Evolutionary conservation across 1,284 basidiomycete species (phyloP).

Genomic region (Irpex sp.): DNA sequence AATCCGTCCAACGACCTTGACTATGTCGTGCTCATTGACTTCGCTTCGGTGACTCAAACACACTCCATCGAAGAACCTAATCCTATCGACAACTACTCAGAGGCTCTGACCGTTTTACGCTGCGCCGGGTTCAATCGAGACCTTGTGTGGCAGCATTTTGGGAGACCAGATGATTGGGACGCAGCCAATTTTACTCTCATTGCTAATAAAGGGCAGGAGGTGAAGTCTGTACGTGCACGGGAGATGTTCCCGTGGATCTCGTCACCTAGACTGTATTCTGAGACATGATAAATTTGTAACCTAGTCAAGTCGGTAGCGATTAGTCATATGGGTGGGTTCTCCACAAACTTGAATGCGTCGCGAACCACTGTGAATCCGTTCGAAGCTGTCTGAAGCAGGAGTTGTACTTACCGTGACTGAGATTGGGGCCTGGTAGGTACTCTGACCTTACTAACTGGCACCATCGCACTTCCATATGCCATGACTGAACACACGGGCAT

Average conservation of each 20-base stretch:
- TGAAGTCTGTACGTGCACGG: neutral
- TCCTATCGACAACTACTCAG: slow-evolving; percentile 1
- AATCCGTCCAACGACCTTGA: slow-evolving; percentile 4
- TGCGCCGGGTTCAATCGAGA: neutral
- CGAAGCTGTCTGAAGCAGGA: too few relatives aligned
- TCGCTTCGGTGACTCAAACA: slow-evolving; percentile 3
- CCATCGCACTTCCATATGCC: too few relatives aligned
- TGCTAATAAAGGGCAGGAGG: neutral
- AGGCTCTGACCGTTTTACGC: neutral
- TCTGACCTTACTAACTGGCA: too few relatives aligned
- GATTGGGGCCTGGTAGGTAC: too few relatives aligned
- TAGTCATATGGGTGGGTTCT: neutral
- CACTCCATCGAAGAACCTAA: neutral
- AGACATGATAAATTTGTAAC: neutral
- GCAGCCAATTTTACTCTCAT: neutral
- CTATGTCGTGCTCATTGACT: slow-evolving; percentile 3
- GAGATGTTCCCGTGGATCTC: neutral
- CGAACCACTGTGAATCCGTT: too few relatives aligned
- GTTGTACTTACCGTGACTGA: too few relatives aligned
- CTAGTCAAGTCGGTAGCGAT: neutral
- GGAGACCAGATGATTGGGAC: slow-evolving; percentile 7
- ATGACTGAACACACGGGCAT: too few relatives aligned
- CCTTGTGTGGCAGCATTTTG: slow-evolving; percentile 7
- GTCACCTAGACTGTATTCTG: too few relatives aligned
- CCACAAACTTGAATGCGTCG: too few relatives aligned